Evolutionary conservation across 257 asterid species (phyloP).

Genomic region (Nicotiana undulata): DNA sequence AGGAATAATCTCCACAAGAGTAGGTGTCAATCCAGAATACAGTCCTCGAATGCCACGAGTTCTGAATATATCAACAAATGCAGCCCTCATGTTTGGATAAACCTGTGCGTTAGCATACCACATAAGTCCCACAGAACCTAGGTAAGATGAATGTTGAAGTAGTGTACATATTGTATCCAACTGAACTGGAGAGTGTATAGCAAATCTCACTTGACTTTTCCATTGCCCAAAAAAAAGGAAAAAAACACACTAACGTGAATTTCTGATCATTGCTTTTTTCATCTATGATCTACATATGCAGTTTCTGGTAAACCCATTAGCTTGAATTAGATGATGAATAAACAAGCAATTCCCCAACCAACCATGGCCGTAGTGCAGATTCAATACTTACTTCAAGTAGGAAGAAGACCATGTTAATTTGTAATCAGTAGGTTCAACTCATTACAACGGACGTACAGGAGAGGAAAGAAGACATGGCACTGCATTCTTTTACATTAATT

Average conservation of each 20-base stretch:
- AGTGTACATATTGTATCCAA: not conserved
- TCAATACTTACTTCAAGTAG: not conserved
- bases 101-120: slow-evolving; percentile 38
- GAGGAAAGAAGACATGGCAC: not conserved
- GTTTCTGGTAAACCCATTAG: not conserved
- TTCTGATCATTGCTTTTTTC: not conserved
- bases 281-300: not conserved
- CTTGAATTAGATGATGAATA: not conserved
- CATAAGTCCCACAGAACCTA: slow-evolving; percentile 8
- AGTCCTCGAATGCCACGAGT: slow-evolving; percentile 73
- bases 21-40: slow-evolving; percentile 86
- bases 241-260: not conserved
- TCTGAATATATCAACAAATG: slow-evolving; percentile 44
- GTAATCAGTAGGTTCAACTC: not conserved
- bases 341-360: not conserved
- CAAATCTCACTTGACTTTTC: not conserved
- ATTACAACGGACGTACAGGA: not conserved
- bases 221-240: not conserved
- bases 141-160: not conserved
- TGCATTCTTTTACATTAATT: not conserved
- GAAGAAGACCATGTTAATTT: not conserved
- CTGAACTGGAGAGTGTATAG: not conserved
- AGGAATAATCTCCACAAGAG: slow-evolving; percentile 79
- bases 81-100: slow-evolving; percentile 85
- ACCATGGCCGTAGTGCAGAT: not conserved